These are phyloP conservation scores for Sporothrix mexicana DNA, from an alignment of 2,329 filamentous ascomycete genomes.

Conservation along the genomic window DNA sequence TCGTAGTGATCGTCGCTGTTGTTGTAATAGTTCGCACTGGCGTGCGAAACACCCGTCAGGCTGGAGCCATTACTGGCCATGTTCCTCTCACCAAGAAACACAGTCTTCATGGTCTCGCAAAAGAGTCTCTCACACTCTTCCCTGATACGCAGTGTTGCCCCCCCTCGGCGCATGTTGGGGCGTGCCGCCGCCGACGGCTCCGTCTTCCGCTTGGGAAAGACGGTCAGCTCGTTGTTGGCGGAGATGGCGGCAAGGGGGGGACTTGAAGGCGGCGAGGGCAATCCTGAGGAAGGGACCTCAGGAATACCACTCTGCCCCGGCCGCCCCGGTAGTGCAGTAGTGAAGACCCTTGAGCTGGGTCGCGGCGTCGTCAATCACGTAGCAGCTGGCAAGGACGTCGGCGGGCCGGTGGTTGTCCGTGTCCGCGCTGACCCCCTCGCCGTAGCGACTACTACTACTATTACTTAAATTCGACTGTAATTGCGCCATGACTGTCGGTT, in stretches of 20 bases:
- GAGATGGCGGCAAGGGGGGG: slow-evolving; percentile 83
- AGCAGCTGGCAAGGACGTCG: slow-evolving; percentile 90
- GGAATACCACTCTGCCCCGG: slow-evolving; percentile 92
- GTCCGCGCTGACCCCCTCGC: slow-evolving; percentile 51
- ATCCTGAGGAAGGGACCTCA: slow-evolving; percentile 86
- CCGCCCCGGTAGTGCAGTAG: slow-evolving; percentile 91
- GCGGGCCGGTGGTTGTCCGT: slow-evolving; percentile 62
- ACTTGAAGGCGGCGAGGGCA: slow-evolving; percentile 84
- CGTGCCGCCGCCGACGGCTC: slow-evolving; percentile 37
- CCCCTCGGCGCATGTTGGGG: slow-evolving; percentile 62
- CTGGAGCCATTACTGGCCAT: slow-evolving; percentile 77
- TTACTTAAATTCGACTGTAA: slow-evolving; percentile 70
- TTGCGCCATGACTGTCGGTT: slow-evolving; percentile 61
- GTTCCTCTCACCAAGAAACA: slow-evolving; percentile 96
- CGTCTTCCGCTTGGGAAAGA: slow-evolving; percentile 59
- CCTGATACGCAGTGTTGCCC: slow-evolving; percentile 95
- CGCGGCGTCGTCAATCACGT: slow-evolving; percentile 73
- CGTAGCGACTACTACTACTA: slow-evolving; percentile 77
- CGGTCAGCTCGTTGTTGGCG: slow-evolving; percentile 69
- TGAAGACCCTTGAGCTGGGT: slow-evolving; percentile 81
- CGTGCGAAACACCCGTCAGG: slow-evolving; percentile 71
- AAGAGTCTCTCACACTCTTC: slow-evolving; percentile 99
- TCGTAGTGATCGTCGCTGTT: no score
- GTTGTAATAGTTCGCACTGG: slow-evolving; percentile 16
- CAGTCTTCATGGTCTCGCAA: slow-evolving; percentile 91